Percentiles rank a stretch among this genome's conserved stretches.
phyloP scores from a whole-genome alignment of 1,139 yeast species.

The Nakaseomyces uthaithaninus region DNA sequence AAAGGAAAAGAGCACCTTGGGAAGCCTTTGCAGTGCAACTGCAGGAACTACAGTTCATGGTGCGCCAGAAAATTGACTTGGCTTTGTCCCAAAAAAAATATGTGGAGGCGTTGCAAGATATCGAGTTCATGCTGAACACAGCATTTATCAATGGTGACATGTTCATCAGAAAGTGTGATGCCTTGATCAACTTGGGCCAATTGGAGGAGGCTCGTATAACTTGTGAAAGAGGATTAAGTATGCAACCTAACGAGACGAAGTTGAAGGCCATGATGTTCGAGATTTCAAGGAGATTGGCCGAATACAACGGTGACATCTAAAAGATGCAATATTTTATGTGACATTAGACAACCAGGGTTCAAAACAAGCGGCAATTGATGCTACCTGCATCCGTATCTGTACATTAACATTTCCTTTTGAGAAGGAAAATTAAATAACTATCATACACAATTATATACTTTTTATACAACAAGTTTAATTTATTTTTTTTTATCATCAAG shows the following conservation, averaged over 20 bases:
- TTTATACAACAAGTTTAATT: too few relatives aligned
- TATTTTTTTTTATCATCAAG: too few relatives aligned
- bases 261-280: slow-evolving; percentile 31
- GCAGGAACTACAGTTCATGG: slow-evolving; percentile 64
- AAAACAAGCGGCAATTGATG: too few relatives aligned
- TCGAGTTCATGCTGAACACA: slow-evolving; percentile 65
- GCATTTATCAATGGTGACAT: slow-evolving; percentile 63
- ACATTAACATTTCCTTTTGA: not conserved
- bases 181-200: slow-evolving; percentile 61
- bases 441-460: too few relatives aligned
- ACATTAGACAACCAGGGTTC: too few relatives aligned
- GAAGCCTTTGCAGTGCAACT: slow-evolving; percentile 75
- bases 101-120: slow-evolving; percentile 72
- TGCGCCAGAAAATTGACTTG: slow-evolving; percentile 80
- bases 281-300: slow-evolving; percentile 24
- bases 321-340: too few relatives aligned
- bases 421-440: too few relatives aligned
- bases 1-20: slow-evolving; percentile 68
- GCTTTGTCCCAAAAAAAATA: slow-evolving; percentile 56
- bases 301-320: slow-evolving; percentile 26
- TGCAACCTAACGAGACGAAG: slow-evolving; percentile 48
- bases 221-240: slow-evolving; percentile 68
- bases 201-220: slow-evolving; percentile 65
- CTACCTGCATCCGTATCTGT: too few relatives aligned
- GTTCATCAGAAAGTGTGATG: slow-evolving; percentile 74